Evolutionary conservation across 805 yeast species (phyloP), one percentile per base, ranked within the genome.

Genomic region (Scheffersomyces ergatensis): DNA sequence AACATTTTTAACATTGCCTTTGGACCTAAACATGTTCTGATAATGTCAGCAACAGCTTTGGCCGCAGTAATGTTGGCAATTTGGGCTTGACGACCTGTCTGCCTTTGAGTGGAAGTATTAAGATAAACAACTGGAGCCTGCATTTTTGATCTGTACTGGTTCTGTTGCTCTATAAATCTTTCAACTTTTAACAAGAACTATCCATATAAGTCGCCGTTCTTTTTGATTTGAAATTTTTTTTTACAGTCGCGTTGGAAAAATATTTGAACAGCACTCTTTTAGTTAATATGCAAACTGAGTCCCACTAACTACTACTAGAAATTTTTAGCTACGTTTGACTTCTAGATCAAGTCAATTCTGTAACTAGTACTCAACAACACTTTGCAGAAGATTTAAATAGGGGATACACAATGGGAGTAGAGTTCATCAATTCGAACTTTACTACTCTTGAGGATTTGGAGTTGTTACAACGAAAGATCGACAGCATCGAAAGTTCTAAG

Each of bases 1-100:
- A 93, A 74, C 98, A 93, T 92, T 71, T 93, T 93, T 47, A 93
- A 78, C 99, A 93, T 93, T 26, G 99, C 99, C 64, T 92, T 92
- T 39, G 99, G 99, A 15, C 99, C 99, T 45, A 93, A 74, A 76
- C 99, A 93, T 19, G 99, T 93, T 64, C 99, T 80, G 54, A 93
- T 89, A 58, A 93, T 92, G 64, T 93, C 99, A 0, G 97, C 95
- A 32, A 92, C 98, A 2, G 99, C 97, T 60, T 93, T 93, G n/a
- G 99, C 99, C 3, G 99, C 99, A 4, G 97, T 89, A 68, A 93
- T 92, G 61, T 93, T 95, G 47, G 97, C 87, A 47, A 88, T 77
- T 68, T 93, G 99, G 2, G 99, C 99, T 63, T 89, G 89, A 53
- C 98, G 89, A 34, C 99, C 99, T 29, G 89, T 82, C 61, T 93